These are phyloP conservation scores for Cytospora paraplurivora DNA, from an alignment of 2,329 filamentous ascomycete species.

Conservation along the genomic window DNA sequence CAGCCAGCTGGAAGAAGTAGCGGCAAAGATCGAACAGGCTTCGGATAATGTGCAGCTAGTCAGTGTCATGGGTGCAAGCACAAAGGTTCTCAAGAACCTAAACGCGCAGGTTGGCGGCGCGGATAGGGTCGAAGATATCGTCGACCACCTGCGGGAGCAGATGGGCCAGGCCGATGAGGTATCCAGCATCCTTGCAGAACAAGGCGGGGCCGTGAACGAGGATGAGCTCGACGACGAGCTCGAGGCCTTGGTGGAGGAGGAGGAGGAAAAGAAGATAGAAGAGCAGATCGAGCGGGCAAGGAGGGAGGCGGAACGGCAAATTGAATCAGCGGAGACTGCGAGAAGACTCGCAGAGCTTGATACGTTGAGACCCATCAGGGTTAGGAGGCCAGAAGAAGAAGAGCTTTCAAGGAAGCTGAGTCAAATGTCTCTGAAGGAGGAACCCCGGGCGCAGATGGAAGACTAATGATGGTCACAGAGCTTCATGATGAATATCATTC, in stretches of 20 bases:
- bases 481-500: slow-evolving; percentile 20
- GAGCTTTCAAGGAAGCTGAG: slow-evolving; percentile 41
- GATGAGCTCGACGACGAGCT: slow-evolving; percentile 86
- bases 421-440: slow-evolving; percentile 43
- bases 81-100: slow-evolving; percentile 69
- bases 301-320: slow-evolving; percentile 46
- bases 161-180: slow-evolving; percentile 85
- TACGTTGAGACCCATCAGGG: slow-evolving; percentile 39
- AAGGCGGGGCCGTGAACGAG: slow-evolving; percentile 67
- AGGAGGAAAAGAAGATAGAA: slow-evolving; percentile 57
- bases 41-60: slow-evolving; percentile 83
- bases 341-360: slow-evolving; percentile 54
- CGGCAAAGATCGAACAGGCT: slow-evolving; percentile 82
- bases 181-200: slow-evolving; percentile 72
- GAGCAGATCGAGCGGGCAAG: slow-evolving; percentile 54
- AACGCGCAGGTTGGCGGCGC: slow-evolving; percentile 77
- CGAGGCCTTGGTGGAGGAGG: slow-evolving; percentile 72
- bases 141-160: slow-evolving; percentile 75
- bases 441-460: slow-evolving; percentile 30
- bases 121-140: slow-evolving; percentile 73
- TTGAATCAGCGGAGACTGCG: slow-evolving; percentile 36
- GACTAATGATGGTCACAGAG: slow-evolving; percentile 24
- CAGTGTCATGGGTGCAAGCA: slow-evolving; percentile 77
- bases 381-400: slow-evolving; percentile 37
- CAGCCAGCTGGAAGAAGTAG: slow-evolving; percentile 79